These are phyloP conservation scores for Lipomyces mesembrius DNA, from an alignment of 805 yeast genomes.

Conservation along the genomic window DNA sequence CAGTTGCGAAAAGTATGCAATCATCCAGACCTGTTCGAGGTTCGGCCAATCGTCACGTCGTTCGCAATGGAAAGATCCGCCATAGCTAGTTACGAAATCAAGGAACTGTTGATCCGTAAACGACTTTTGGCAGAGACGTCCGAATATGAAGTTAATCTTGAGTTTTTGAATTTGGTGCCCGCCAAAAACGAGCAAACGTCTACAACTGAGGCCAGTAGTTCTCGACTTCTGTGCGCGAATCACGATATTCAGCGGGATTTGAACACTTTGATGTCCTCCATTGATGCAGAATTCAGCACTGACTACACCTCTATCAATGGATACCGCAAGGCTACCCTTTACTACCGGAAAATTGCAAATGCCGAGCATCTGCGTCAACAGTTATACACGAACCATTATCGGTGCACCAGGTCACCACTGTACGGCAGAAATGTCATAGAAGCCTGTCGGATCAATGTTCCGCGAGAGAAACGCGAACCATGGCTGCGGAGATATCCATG, in stretches of 20 bases:
- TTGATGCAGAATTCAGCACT: constrained; percentile 8
- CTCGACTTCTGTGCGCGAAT: constrained; percentile 21
- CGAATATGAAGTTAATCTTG: constrained; percentile 51
- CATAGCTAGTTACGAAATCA: constrained; percentile 52
- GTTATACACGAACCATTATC: constrained; percentile 64
- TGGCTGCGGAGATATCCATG: constrained; percentile 11
- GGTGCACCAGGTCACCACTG: constrained; percentile 68
- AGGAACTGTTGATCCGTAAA: constrained; percentile 51
- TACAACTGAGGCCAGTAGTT: constrained; percentile 36
- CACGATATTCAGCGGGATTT: constrained; percentile 49
- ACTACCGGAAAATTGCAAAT: constrained; percentile 56
- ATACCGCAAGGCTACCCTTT: constrained; percentile 63
- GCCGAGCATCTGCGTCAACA: constrained; percentile 60
- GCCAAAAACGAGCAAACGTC: constrained; percentile 55
- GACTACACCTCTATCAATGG: constrained; percentile 47
- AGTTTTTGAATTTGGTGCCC: constrained; percentile 65
- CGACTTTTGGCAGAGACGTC: constrained; percentile 43
- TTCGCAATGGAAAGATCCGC: constrained; percentile 75
- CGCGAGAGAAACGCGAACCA: constrained; percentile 12
- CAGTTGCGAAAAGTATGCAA: constrained; percentile 95
- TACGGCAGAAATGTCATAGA: constrained; percentile 53
- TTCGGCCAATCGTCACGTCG: constrained; percentile 90
- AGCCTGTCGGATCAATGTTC: constrained; percentile 4
- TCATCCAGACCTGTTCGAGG: constrained; percentile 95
- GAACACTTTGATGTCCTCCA: constrained; percentile 41